These are phyloP conservation scores for Boletus sp. DNA, from an alignment of 768 basidiomycete species.

Conservation along the genomic window DNA sequence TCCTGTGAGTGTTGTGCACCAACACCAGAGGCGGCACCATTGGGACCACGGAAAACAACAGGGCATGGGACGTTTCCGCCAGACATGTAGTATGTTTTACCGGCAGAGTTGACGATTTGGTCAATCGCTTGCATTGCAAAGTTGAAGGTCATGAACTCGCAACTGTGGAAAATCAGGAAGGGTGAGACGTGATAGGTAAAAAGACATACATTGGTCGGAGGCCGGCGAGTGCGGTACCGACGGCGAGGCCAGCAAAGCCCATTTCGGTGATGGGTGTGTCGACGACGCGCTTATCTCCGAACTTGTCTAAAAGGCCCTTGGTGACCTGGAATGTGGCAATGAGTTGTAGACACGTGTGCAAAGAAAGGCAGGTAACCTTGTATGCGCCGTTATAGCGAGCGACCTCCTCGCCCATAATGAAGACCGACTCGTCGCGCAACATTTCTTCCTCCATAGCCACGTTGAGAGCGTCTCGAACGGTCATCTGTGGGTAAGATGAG, in stretches of 20 bases:
- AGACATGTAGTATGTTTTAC: slow-evolving; percentile 99
- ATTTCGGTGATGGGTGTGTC: slow-evolving; percentile 98
- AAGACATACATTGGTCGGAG: slow-evolving; percentile 80
- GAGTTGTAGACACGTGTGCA: slow-evolving; percentile 8
- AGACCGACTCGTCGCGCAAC: slow-evolving; percentile 92
- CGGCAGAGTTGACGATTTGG: slow-evolving; percentile 99
- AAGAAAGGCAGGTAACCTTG: slow-evolving; percentile 55
- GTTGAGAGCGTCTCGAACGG: slow-evolving; percentile 97
- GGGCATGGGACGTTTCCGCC: slow-evolving; percentile 98
- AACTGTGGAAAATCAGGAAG: slow-evolving; percentile 45
- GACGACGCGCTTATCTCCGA: slow-evolving; percentile 96
- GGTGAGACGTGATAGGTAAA: neutral
- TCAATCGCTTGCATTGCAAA: slow-evolving; percentile 99
- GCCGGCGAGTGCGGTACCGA: slow-evolving; percentile 92
- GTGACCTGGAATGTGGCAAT: slow-evolving; percentile 63
- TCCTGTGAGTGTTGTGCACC: slow-evolving; percentile 98
- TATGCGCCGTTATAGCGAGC: slow-evolving; percentile 98
- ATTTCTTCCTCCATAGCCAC: slow-evolving; percentile 99
- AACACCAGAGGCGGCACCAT: slow-evolving; percentile 97
- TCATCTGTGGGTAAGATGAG: slow-evolving; percentile 62
- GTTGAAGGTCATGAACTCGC: slow-evolving; percentile 99
- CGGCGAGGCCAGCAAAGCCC: slow-evolving; percentile 97
- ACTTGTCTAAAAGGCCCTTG: slow-evolving; percentile 98
- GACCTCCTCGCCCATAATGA: slow-evolving; percentile 96
- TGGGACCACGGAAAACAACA: slow-evolving; percentile 98